These are phyloP conservation scores for Fomitopsis palustris DNA, from an alignment of 1,284 basidiomycete genomes.

Conservation along the genomic window DNA sequence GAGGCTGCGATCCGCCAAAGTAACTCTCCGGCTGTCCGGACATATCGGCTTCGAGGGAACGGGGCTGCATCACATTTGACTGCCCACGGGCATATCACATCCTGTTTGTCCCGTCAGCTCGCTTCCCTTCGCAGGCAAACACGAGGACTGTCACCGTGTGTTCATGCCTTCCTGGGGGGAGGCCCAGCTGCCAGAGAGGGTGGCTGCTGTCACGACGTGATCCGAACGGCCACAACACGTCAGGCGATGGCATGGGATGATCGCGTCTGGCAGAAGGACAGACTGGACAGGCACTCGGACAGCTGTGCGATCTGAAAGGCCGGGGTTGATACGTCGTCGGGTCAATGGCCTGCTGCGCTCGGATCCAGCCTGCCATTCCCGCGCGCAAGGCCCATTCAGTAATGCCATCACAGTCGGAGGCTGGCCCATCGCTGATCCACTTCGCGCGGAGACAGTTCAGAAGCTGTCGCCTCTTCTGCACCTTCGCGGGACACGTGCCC, in stretches of 20 bases:
- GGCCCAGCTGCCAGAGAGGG: not conserved
- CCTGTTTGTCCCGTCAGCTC: not conserved
- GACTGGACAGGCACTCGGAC: not conserved
- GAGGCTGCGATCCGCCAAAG: not conserved
- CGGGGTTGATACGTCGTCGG: not conserved
- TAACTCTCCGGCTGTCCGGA: not conserved
- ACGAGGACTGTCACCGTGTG: not conserved
- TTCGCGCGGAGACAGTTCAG: conserved; percentile 1
- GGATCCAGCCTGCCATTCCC: not conserved
- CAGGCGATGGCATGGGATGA: not conserved
- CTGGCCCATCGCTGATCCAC: conserved; percentile 1
- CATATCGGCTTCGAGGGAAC: not conserved
- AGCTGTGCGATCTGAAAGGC: conserved; percentile 1
- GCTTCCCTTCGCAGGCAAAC: not conserved
- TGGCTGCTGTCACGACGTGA: not conserved
- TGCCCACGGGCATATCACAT: not conserved
- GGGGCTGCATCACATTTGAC: not conserved
- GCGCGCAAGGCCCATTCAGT: not conserved
- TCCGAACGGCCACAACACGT: not conserved
- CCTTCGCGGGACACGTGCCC: not conserved
- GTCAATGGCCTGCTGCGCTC: not conserved
- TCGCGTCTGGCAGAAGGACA: not conserved
- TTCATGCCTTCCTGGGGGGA: not conserved
- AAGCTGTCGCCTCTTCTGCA: not conserved
- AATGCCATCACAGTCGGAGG: not conserved